A percentile compares a stretch with the other conserved stretches of the same genome.
phyloP scores from a whole-genome alignment of 345 rosid genomes.

The Anastatica hierochuntica region DNA sequence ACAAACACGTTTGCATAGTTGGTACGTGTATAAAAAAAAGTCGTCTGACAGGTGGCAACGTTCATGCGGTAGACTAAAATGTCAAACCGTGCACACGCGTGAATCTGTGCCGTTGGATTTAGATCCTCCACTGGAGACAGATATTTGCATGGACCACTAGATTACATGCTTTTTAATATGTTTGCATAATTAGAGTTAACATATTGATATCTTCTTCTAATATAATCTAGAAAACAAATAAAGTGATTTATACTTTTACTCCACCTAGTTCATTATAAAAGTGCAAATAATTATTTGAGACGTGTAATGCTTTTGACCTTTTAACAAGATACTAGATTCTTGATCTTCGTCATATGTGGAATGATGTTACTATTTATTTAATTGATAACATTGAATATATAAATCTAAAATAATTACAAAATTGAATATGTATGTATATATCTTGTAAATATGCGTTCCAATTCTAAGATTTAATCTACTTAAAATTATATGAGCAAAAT shows the following conservation, averaged over 20 bases:
- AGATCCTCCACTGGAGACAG: constrained; percentile 7
- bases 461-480: too few relatives aligned
- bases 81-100: constrained; percentile 23
- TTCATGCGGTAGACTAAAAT: constrained; percentile 1
- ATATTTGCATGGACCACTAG: constrained; percentile 26
- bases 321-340: too few relatives aligned
- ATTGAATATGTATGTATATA: too few relatives aligned
- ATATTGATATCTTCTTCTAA: constrained; percentile 19
- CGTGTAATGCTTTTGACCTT: too few relatives aligned
- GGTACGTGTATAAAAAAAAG: background rate
- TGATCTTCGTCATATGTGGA: too few relatives aligned
- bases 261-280: background rate
- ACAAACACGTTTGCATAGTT: background rate
- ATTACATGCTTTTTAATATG: constrained; percentile 3
- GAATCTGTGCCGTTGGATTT: constrained; percentile 10
- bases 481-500: too few relatives aligned
- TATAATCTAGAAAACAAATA: background rate
- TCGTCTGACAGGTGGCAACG: constrained; percentile 9
- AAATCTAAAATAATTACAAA: too few relatives aligned
- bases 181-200: constrained; percentile 11
- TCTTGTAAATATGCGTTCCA: too few relatives aligned
- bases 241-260: constrained; percentile 13
- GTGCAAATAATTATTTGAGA: background rate
- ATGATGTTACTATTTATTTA: too few relatives aligned
- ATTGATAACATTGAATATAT: too few relatives aligned